Base-by-base conservation (phyloP, 2,329 filamentous ascomycete genomes). In the Leptographium lundbergii region DNA sequence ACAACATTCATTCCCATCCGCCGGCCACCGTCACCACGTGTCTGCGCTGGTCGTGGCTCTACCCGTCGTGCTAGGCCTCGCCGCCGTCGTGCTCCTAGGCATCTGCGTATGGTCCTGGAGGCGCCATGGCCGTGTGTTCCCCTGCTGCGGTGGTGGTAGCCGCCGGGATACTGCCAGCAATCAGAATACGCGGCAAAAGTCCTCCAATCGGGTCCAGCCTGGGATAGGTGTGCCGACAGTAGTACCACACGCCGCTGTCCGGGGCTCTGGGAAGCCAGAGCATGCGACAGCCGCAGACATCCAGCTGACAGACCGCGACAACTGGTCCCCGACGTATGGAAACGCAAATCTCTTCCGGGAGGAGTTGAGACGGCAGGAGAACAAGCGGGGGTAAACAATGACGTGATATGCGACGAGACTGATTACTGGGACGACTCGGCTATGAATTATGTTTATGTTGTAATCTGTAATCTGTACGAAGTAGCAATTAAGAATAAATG, bases 301-400 rank as follows among this genome's bases (percentile, higher is more conserved):
- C 24, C 63, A 69, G 64, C 59, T 72, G 24, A 68, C 66, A 29
- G 66, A 69, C 58, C 63, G 67, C 11, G 67, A 67, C 22, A 69
- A 66, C 57, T 70, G 69, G 67, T 67, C 65, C 56, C 66, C 67
- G 6, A 67, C 65, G 27, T 57, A 39, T 25, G 66, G 66, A 47
- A 59, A 59, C 32, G 29, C 22, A 29, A 73, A 73, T 39, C 67
- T 71, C n/a, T 73, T 73, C 60, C 66, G 70, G 48, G 69, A 72
- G 59, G 71, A 73, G 65, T 60, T 73, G 34, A 63, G 65, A 63
- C 65, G 71, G 59, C 71, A 73, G 56, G 58, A 36, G 51, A 52
- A 17, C 25, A 52, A 32, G 17, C 47, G 10, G 22, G 11, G 22
- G 27, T 27, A 6, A 27, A 24, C 17, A 19, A 22, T 17, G 6